Evolutionary conservation across 169 alveolate species (phyloP).

Genomic region (Plasmodium adleri): DNA sequence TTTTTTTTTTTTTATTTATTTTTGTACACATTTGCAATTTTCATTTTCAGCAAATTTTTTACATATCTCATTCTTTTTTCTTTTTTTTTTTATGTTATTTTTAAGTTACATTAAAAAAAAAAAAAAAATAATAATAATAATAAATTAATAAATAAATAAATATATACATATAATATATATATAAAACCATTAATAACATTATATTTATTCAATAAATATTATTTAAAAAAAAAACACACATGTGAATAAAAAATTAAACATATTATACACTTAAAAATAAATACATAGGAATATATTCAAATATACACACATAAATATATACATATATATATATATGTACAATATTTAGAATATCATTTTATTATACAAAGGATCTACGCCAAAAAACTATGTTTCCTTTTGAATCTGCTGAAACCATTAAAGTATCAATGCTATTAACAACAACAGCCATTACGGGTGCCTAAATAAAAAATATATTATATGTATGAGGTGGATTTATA

Average conservation of each 20-base stretch:
- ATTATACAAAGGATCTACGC: constrained; percentile 82
- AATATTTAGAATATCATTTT: neutral
- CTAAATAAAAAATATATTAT: constrained; percentile 21
- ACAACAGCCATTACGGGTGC: constrained; percentile 91
- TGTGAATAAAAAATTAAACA: too few relatives aligned
- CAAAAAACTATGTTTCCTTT: constrained; percentile 89
- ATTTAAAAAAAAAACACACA: too few relatives aligned
- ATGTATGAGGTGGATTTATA: neutral
- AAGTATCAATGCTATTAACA: constrained; percentile 87
- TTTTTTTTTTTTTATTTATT: too few relatives aligned
- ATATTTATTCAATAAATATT: too few relatives aligned
- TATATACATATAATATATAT: neutral
- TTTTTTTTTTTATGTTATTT: neutral
- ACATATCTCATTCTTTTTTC: too few relatives aligned
- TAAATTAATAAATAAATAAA: neutral
- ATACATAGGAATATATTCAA: too few relatives aligned
- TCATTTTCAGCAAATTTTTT: too few relatives aligned
- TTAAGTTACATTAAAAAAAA: neutral
- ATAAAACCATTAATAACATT: neutral
- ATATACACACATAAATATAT: neutral
- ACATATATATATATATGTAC: neutral
- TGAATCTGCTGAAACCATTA: constrained; percentile 88
- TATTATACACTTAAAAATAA: too few relatives aligned
- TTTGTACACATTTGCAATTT: too few relatives aligned
- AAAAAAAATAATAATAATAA: neutral